phyloP scores from a whole-genome alignment of 192 early-diverging fungal species.

The Backusella macrospora region DNA sequence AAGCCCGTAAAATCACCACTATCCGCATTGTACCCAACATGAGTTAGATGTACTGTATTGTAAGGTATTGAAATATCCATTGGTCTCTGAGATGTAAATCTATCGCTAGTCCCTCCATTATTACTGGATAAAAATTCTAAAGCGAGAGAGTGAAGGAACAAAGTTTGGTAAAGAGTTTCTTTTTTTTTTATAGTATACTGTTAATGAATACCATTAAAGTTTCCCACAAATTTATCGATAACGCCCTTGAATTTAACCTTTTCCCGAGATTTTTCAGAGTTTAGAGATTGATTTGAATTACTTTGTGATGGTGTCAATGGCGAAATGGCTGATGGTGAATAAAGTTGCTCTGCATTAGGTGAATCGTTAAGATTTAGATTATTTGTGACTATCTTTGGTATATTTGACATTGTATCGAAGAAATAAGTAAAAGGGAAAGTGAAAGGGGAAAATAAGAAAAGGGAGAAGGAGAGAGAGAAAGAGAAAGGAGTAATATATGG shows the following conservation, averaged over 20 bases:
- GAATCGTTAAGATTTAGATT: constrained; percentile 6
- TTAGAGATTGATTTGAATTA: background rate
- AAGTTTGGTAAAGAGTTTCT: background rate
- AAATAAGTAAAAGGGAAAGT: background rate
- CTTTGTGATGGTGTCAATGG: constrained; percentile 10
- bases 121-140: constrained; percentile 28
- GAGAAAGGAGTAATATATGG: background rate
- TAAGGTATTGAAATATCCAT: constrained; percentile 91
- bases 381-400: constrained; percentile 17
- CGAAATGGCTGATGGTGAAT: background rate
- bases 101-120: background rate
- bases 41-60: constrained; percentile 94
- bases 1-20: constrained; percentile 93
- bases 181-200: background rate
- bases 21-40: constrained; percentile 94
- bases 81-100: constrained; percentile 40
- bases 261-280: constrained; percentile 7
- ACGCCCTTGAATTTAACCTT: constrained; percentile 47
- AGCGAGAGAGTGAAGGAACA: too few species aligned
- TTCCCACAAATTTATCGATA: constrained; percentile 47
- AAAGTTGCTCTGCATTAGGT: background rate
- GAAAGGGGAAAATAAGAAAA: background rate
- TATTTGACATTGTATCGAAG: background rate
- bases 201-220: constrained; percentile 40
- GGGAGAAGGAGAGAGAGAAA: background rate